Conservation (phyloP, 345 rosid genomes). For the Eucalyptus tenuipes region DNA sequence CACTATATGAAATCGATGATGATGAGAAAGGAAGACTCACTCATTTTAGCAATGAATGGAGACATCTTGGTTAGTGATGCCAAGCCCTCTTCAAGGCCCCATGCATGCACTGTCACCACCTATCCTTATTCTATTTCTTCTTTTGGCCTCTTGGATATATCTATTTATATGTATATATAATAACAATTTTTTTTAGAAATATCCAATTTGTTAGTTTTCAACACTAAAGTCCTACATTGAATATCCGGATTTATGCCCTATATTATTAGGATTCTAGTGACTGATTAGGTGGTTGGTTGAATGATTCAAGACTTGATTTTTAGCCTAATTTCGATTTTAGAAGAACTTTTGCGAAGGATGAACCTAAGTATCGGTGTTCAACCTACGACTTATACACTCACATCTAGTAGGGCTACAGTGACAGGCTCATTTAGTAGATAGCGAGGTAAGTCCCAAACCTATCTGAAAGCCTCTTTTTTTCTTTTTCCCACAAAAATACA, state of each 20-base stretch:
- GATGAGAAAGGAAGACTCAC: not conserved
- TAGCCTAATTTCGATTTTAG: not conserved
- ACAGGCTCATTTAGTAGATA: not conserved
- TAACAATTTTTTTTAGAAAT: not conserved
- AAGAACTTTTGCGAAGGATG: not conserved
- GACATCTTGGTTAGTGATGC: not conserved
- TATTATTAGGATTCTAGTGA: not conserved
- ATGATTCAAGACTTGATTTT: not conserved
- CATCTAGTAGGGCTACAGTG: not conserved
- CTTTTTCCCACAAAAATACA: not conserved
- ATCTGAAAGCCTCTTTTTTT: not conserved
- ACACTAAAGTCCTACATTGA: not conserved
- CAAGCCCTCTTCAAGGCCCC: not conserved
- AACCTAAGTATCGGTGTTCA: too few relatives aligned
- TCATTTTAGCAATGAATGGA: not conserved
- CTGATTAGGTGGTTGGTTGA: not conserved
- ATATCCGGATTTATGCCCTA: not conserved
- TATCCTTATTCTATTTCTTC: not conserved
- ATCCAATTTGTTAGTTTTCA: not conserved
- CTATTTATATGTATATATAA: not conserved
- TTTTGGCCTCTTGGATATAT: not conserved
- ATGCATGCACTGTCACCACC: not conserved
- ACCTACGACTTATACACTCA: not conserved
- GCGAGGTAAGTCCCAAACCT: not conserved
- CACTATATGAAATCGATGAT: not conserved